Evolutionary conservation across 2,329 filamentous ascomycete species (phyloP), one percentile per base, ranked within the genome.

Genomic region (Fusarium phyllophilum): DNA sequence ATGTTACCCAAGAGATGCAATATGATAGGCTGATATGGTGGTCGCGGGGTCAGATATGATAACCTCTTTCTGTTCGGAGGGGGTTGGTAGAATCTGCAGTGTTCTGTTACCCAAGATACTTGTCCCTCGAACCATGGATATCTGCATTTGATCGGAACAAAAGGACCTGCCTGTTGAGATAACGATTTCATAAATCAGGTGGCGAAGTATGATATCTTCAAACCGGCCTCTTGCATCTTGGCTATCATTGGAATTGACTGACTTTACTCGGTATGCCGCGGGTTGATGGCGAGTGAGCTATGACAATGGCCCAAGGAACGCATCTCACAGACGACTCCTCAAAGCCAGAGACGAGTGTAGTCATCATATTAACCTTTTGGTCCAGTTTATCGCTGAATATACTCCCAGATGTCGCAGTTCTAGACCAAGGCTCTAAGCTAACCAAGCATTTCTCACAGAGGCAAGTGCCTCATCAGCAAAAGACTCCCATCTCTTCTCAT

Each of bases 391-490:
- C 9, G 13, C 14, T 20, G 20, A 39, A 22, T 13, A 22, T n/a
- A 15, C 39, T 15, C 39, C 22, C 22, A 1, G 26, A 29, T 29
- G 26, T 29, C 26, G 26, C 26, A 29, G 26, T 29, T 29, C 26
- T 18, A 20, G 42, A 9, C 24, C 4, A 14, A 18, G 11, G 17
- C 0, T 20, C 18, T 38, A 20, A 10, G 29, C 34, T 22, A 73
- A 13, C 77, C 76, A 78, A 9, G 56, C 62, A 20, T 76, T 36
- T 4, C 22, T 58, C 14, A 75, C 62, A 66, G 77, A 78, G 1
- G 29, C 41, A 13, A 78, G 41, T 17, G 74, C 76, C 6, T 69
- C 68, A 12, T 39, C 17, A 8, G 57, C 46, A 24, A 76, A 64
- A 4, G 48, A 60, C 3, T 61, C 64, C 77, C 77, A 78, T 7